Conservation (phyloP, 2,329 filamentous ascomycete species). For the Pyrenochaeta sp. region DNA sequence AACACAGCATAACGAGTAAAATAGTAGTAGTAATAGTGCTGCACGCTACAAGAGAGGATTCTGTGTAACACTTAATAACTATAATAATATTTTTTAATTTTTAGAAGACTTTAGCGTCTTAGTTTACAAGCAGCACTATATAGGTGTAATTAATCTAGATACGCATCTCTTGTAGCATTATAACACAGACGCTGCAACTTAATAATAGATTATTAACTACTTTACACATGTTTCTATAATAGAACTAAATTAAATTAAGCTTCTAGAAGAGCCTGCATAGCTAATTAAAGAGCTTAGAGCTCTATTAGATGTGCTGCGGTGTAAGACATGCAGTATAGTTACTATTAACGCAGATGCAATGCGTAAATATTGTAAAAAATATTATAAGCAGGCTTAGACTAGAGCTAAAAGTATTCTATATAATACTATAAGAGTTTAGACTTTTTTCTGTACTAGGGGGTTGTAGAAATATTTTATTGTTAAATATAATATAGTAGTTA, state of each 20-base stretch:
- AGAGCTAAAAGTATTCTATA: conserved; percentile 3
- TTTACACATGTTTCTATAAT: too few species aligned
- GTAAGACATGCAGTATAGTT: background rate
- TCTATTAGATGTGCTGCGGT: background rate
- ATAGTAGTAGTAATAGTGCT: too few species aligned
- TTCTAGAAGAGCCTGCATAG: conserved; percentile 2
- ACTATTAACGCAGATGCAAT: background rate
- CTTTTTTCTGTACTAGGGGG: conserved; percentile 5
- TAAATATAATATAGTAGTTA: conserved; percentile 1
- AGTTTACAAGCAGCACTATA: too few species aligned
- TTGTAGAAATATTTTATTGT: conserved; percentile 13
- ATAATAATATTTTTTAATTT: too few species aligned
- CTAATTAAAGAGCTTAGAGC: conserved; percentile 1
- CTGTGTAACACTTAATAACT: too few species aligned
- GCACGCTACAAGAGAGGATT: too few species aligned
- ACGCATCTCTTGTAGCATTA: too few species aligned
- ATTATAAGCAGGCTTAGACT: background rate
- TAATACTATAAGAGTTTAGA: conserved; percentile 8
- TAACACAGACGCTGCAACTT: too few species aligned
- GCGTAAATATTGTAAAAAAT: conserved; percentile 1
- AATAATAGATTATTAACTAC: too few species aligned
- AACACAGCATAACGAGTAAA: too few species aligned
- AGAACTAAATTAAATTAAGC: background rate
- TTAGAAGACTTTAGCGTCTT: too few species aligned
- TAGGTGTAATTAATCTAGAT: too few species aligned